Percentiles rank a stretch among this genome's conserved stretches.
Conservation (phyloP, 352 stramenopile species). For the Pythium brachiatum region DNA sequence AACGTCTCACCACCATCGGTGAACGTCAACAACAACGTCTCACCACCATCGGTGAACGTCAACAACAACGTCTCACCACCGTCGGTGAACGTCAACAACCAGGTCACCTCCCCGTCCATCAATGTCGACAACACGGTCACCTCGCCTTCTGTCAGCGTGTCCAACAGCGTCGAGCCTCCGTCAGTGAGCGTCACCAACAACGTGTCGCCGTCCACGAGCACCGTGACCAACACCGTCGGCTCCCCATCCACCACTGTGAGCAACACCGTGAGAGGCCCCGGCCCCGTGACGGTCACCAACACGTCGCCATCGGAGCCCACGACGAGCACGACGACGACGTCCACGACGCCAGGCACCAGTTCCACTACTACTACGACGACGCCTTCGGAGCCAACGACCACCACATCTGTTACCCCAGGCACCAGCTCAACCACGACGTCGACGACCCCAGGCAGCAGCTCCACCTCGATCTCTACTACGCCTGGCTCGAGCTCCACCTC, state of each 20-base stretch:
- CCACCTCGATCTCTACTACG: neutral
- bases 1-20: neutral
- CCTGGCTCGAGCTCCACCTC: neutral
- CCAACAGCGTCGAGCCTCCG: neutral
- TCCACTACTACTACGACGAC: neutral
- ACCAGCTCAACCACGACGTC: neutral
- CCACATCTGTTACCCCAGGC: neutral
- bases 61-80: neutral
- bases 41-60: neutral
- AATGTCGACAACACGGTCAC: neutral
- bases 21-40: neutral
- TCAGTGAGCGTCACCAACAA: constrained; percentile 14
- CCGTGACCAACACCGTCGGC: neutral
- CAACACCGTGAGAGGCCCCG: neutral
- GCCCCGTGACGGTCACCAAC: neutral
- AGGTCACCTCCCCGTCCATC: neutral
- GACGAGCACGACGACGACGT: neutral
- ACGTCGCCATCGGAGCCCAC: neutral
- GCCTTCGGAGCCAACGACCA: neutral
- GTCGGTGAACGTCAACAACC: constrained; percentile 1
- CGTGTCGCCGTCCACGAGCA: constrained; percentile 1
- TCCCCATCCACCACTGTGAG: neutral
- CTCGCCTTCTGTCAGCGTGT: neutral
- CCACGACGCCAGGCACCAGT: neutral
- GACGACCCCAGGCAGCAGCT: neutral